A percentile compares a stretch with the other conserved stretches of the same genome.
Evolutionary conservation across 768 basidiomycete species (phyloP).

Genomic region (Lactarius evosmus): DNA sequence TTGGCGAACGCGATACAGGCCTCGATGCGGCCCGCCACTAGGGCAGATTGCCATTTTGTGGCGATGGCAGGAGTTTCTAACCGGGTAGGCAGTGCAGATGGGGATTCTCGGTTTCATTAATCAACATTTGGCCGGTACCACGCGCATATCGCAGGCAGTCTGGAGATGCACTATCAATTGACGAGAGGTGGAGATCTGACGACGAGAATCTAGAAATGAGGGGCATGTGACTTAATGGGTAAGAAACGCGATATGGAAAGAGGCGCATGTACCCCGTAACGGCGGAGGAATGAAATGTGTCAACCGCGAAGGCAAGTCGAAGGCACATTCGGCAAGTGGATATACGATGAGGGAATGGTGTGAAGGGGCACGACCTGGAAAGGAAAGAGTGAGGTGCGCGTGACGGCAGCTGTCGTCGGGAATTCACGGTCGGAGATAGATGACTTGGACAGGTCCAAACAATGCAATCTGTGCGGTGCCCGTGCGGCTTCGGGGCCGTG

Average conservation of each 20-base stretch:
- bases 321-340: slow-evolving; percentile 14
- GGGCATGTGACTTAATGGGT: slow-evolving; percentile 7
- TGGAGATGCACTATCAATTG: neutral
- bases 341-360: slow-evolving; percentile 6
- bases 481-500: slow-evolving; percentile 4
- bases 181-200: neutral
- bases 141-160: neutral
- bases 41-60: neutral
- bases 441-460: slow-evolving; percentile 14
- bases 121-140: neutral
- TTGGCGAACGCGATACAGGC: slow-evolving; percentile 1
- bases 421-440: slow-evolving; percentile 15
- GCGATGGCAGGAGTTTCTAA: neutral
- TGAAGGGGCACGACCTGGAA: slow-evolving; percentile 2
- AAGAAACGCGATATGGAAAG: neutral
- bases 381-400: slow-evolving; percentile 16
- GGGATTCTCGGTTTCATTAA: slow-evolving; percentile 4
- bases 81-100: neutral
- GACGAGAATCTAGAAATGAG: neutral
- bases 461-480: neutral
- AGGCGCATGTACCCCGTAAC: neutral
- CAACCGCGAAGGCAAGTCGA: neutral
- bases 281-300: slow-evolving; percentile 10
- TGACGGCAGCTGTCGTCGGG: slow-evolving; percentile 26
- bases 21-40: neutral